These are phyloP conservation scores for Boletus subcaerulescens DNA, from an alignment of 768 basidiomycete species.

Conservation along the genomic window DNA sequence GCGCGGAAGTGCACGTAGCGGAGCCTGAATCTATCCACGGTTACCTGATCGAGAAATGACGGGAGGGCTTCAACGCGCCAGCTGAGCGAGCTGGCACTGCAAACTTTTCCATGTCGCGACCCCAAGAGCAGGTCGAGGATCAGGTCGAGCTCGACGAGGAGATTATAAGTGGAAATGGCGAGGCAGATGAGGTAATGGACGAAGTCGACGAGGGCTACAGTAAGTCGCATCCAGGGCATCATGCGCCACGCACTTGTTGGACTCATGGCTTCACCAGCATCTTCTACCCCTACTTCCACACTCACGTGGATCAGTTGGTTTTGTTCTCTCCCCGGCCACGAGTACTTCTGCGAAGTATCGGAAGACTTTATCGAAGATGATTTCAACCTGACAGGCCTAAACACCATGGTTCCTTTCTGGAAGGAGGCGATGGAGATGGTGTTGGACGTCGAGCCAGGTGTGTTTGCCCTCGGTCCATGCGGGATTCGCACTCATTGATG, in stretches of 20 bases:
- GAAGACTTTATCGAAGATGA: slow-evolving; percentile 99
- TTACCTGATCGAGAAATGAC: slow-evolving; percentile 27
- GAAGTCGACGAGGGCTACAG: slow-evolving; percentile 69
- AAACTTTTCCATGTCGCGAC: slow-evolving; percentile 36
- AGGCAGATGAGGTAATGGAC: slow-evolving; percentile 80
- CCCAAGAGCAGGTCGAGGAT: slow-evolving; percentile 41
- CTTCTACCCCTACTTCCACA: slow-evolving; percentile 87
- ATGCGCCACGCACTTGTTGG: slow-evolving; percentile 5
- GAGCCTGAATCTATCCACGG: slow-evolving; percentile 27
- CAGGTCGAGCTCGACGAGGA: slow-evolving; percentile 62
- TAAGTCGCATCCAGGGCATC: slow-evolving; percentile 41
- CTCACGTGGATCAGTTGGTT: slow-evolving; percentile 97
- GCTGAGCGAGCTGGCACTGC: slow-evolving; percentile 22
- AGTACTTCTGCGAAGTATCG: slow-evolving; percentile 97
- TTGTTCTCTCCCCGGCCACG: slow-evolving; percentile 91
- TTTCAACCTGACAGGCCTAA: slow-evolving; percentile 96
- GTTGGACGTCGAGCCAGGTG: slow-evolving; percentile 97
- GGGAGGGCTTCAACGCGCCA: slow-evolving; percentile 15
- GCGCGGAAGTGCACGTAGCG: slow-evolving; percentile 13
- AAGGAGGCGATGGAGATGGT: slow-evolving; percentile 99
- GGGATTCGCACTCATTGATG: slow-evolving; percentile 9
- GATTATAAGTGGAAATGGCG: slow-evolving; percentile 51
- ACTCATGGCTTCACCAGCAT: slow-evolving; percentile 47
- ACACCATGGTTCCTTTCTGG: slow-evolving; percentile 97
- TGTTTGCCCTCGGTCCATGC: slow-evolving; percentile 29